Base-by-base conservation (phyloP, 2,329 filamentous ascomycete genomes). In the Mycosphaerelloides madeirae region DNA sequence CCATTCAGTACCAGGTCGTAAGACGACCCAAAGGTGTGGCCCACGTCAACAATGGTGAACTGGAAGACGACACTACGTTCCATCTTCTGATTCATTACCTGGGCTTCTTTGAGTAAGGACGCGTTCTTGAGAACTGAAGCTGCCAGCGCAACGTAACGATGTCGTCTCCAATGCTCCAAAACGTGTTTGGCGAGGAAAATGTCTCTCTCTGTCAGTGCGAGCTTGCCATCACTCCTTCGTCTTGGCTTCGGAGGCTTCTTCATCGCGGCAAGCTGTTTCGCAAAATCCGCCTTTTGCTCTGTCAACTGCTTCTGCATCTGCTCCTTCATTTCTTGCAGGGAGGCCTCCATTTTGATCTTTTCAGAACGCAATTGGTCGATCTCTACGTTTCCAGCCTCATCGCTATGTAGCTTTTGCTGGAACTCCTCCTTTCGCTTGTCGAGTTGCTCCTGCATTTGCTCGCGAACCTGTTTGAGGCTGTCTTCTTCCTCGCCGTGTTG, bases 1-100 rank as follows among this genome's bases (percentile, higher is more conserved):
- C 88, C 91, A 59, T 95, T 95, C 32, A 98, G 75, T 3, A 97
- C 89, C 68, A 98, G 84, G 65, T 98, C 93, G 67, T 98, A 98
- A 1, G 90, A 95, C 3, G 93, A 98, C 56, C 85, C 90, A 54
- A 94, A 78, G 16, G 82, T 83, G 60, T 98, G 90, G 1, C 93
- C 93, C 51, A 85, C 74, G 58, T 96, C 91, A 25, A 97, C 81
- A 44, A 96, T 83, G 11, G 87, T 85, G 63, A 97, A 98, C 65
- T 98, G 93, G 64, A 98, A 97, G 15, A 91, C 84, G 7, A 96
- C 86, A 53, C 82, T 82, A 65, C 96, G 93, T 56, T 93, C 87
- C 71, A 98, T 85, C 59, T 95, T 87, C 57, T 95, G 91, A 70
- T 90, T 95, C 87, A 98, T 93, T 49, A 98, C 84, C 62, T 98